Base-by-base conservation (phyloP, 768 basidiomycete species). In the Rossbeevera mucosa region DNA sequence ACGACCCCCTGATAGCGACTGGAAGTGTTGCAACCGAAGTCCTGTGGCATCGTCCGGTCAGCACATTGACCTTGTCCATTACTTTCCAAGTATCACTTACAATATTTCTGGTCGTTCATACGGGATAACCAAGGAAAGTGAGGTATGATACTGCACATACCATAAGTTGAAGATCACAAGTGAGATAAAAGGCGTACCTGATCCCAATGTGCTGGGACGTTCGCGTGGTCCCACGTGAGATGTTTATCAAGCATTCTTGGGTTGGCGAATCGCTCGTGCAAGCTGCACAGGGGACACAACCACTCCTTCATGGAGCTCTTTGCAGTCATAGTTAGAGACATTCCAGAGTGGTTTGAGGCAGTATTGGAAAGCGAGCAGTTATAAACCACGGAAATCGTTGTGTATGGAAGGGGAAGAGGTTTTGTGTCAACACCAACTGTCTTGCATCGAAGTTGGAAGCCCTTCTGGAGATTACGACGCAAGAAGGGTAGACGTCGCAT, bases 261-360 rank as follows among this genome's bases (percentile, higher is more conserved):
- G 21, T 75, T 77, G 7, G 56, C 44, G 42, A 85, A 80, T 0
- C 52, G 53, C 21, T 66, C 69, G 44, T 80, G 72, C 9, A 80
- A 49, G 30, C 72, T 69, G 57, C 83, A 85, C n/a, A 84, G 56
- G 0, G 83, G 82, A 57, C 83, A 85, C 36, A 64, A 36, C 73
- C 77, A 80, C 2, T 65, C 57, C 18, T 53, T 55, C 62, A 75
- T 66, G 9, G 51, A 59, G 13, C 68, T 66, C 31, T 55, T 62
- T 25, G 58, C 52, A 8, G 22, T 51, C 41, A 22, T 52, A 28
- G 47, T 20, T 14, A 16, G 55, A 48, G 36, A 54, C 52, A 21
- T 59, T 58, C 3, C 56, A 42, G 48, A 51, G 44, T 16, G 53
- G 55, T 22, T 51, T 40, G 50, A 30, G 40, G 30, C n/a, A 44